phyloP scores from a whole-genome alignment of 495 filamentous ascomycete genomes.

The Corynascus novoguineensis region DNA sequence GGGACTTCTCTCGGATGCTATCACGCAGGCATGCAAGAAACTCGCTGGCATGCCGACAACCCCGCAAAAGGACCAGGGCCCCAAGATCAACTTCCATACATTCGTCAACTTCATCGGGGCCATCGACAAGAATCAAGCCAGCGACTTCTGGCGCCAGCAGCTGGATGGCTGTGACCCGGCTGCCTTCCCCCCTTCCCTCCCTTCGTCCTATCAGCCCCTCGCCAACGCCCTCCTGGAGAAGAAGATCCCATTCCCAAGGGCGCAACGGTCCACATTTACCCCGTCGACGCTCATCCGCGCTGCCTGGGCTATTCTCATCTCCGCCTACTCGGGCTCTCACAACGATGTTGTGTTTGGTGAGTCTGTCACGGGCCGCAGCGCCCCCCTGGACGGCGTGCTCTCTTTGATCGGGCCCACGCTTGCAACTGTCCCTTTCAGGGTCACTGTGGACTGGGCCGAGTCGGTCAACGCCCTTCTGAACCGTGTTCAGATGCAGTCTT shows the following conservation, averaged over 20 bases:
- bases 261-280: neutral
- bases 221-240: neutral
- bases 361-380: slow-evolving; percentile 41
- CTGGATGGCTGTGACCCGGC: neutral
- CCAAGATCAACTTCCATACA: slow-evolving; percentile 21
- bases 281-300: slow-evolving; percentile 32
- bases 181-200: neutral
- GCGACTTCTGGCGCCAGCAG: neutral
- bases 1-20: slow-evolving; percentile 41
- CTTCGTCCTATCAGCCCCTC: neutral
- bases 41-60: neutral
- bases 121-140: neutral
- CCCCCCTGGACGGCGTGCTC: slow-evolving; percentile 33
- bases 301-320: slow-evolving; percentile 40
- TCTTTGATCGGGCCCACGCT: neutral
- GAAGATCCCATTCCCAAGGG: neutral
- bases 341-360: slow-evolving; percentile 41
- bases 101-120: slow-evolving; percentile 28
- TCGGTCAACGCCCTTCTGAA: neutral
- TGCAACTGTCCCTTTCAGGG: neutral
- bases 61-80: neutral
- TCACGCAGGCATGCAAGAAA: slow-evolving; percentile 31
- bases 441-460: neutral
- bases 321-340: slow-evolving; percentile 31
- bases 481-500: slow-evolving; percentile 5